Percentiles rank a stretch among this genome's conserved stretches.
Evolutionary conservation across 2,329 filamentous ascomycete species (phyloP).

Genomic region (Fusarium domesticum): DNA sequence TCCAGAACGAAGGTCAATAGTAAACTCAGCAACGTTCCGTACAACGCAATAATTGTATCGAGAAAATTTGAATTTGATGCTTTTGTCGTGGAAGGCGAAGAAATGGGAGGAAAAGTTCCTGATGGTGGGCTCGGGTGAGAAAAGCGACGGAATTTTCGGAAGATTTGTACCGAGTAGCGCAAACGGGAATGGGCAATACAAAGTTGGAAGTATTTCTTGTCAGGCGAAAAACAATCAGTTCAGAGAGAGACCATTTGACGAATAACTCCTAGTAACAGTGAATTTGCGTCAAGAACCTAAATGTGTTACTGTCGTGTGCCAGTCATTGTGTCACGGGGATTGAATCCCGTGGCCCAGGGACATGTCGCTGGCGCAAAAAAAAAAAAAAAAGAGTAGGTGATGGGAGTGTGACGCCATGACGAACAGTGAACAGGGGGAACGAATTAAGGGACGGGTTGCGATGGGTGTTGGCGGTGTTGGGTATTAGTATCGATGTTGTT

Average conservation of each 20-base stretch:
- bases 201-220: neutral
- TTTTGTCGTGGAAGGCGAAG: neutral
- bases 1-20: constrained; percentile 23
- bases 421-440: neutral
- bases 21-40: neutral
- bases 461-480: constrained; percentile 21
- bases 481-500: no score
- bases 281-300: no score
- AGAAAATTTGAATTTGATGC: neutral
- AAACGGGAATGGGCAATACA: neutral
- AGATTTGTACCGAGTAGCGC: constrained; percentile 16
- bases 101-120: constrained; percentile 39
- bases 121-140: constrained; percentile 12
- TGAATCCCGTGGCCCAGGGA: constrained; percentile 16
- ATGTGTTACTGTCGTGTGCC: no score
- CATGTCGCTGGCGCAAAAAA: no score
- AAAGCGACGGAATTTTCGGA: constrained; percentile 15
- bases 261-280: no score
- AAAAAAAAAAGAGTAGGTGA: constrained; percentile 11
- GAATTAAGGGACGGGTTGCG: constrained; percentile 17
- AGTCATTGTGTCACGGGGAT: constrained; percentile 12
- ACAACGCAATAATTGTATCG: neutral
- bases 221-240: neutral
- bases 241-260: neutral
- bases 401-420: constrained; percentile 19